Evolutionary conservation across 495 filamentous ascomycete species (phyloP).

Genomic region (Lasiosphaeriaceae sp.): DNA sequence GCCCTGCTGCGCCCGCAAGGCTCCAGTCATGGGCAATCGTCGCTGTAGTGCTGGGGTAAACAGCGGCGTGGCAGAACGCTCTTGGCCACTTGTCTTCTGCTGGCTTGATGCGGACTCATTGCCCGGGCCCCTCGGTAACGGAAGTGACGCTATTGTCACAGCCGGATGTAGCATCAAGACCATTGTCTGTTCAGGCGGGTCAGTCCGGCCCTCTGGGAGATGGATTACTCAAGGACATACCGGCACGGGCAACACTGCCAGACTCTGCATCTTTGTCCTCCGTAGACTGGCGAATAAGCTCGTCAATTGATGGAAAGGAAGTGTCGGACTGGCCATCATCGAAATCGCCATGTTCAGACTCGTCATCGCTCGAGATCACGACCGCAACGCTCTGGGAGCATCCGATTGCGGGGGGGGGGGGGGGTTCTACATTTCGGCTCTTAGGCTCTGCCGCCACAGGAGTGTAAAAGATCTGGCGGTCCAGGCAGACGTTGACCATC

Average conservation of each 20-base stretch:
- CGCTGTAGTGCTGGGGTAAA: no score
- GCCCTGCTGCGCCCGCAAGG: no score
- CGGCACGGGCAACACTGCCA: background rate
- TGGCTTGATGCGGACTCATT: no score
- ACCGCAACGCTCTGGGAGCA: background rate
- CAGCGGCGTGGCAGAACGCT: no score
- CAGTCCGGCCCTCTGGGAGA: background rate
- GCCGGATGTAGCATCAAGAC: background rate
- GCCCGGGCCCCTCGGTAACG: no score
- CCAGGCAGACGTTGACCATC: background rate
- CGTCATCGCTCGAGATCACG: constrained; percentile 4
- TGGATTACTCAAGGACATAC: background rate
- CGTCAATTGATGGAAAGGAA: constrained; percentile 3
- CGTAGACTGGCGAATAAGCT: background rate
- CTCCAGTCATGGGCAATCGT: no score
- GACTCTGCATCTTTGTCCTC: background rate
- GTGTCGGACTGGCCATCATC: constrained; percentile 1
- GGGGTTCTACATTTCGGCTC: no score
- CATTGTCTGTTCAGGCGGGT: background rate
- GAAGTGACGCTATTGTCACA: no score
- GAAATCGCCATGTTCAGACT: constrained; percentile 1
- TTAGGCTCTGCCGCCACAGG: background rate
- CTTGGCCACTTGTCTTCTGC: no score
- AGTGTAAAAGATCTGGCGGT: background rate
- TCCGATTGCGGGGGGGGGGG: background rate